phyloP scores from a whole-genome alignment of 352 stramenopile species.

The Globisporangium echinulatum region DNA sequence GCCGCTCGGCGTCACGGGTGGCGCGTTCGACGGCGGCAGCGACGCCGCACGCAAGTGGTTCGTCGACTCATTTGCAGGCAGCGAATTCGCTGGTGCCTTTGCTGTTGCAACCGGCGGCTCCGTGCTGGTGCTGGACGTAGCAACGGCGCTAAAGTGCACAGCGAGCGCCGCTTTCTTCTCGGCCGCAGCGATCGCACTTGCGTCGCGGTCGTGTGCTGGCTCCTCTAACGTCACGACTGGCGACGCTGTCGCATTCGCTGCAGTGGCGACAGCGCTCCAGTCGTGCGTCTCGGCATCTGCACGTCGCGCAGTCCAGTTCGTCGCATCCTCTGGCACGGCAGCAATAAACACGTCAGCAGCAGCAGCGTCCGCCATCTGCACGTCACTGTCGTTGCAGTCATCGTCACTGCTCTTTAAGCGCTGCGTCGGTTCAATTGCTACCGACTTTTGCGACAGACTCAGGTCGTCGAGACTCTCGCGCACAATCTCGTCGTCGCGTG shows the following conservation, averaged over 20 bases:
- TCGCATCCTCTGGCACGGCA: neutral
- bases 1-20: conserved; percentile 8
- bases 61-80: neutral
- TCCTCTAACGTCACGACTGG: too few relatives aligned
- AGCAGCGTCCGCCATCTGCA: too few relatives aligned
- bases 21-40: conserved; percentile 1
- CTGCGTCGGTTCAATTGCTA: neutral
- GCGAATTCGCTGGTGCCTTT: neutral
- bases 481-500: conserved; percentile 37
- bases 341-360: too few relatives aligned
- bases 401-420: neutral
- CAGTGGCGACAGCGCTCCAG: neutral
- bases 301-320: neutral
- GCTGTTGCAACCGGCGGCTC: neutral
- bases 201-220: neutral
- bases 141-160: conserved; percentile 9
- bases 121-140: conserved; percentile 1
- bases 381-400: too few relatives aligned
- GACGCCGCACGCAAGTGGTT: conserved; percentile 9
- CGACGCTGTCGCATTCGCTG: neutral
- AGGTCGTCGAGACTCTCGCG: conserved; percentile 37
- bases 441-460: conserved; percentile 17
- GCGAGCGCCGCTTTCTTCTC: conserved; percentile 12
- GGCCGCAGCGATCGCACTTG: neutral
- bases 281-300: too few relatives aligned